These are phyloP conservation scores for Malus hybrid DNA, from an alignment of 331 rosid species.

Conservation along the genomic window DNA sequence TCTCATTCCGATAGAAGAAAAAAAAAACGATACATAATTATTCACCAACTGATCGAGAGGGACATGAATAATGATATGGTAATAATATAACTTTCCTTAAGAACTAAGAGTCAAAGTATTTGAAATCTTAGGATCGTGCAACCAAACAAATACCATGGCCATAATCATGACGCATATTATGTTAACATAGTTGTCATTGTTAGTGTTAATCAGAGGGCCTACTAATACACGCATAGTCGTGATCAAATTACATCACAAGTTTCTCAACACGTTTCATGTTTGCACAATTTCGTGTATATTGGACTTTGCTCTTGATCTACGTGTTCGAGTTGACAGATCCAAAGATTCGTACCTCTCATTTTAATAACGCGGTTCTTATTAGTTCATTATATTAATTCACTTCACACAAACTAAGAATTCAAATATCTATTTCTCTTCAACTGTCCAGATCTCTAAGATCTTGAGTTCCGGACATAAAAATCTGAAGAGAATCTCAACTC, in stretches of 20 bases:
- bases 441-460: too few relatives aligned
- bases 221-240: neutral
- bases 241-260: neutral
- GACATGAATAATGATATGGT: neutral
- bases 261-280: conserved; percentile 7
- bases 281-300: too few relatives aligned
- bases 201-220: neutral
- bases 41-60: neutral
- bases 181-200: neutral
- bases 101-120: conserved; percentile 17
- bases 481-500: too few relatives aligned
- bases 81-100: conserved; percentile 1
- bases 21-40: too few relatives aligned
- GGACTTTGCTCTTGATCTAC: neutral
- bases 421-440: too few relatives aligned
- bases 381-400: too few relatives aligned
- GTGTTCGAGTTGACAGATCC: neutral
- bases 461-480: too few relatives aligned
- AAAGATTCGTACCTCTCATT: too few relatives aligned
- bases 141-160: conserved; percentile 1
- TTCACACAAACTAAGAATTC: too few relatives aligned
- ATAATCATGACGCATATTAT: neutral
- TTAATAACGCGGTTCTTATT: too few relatives aligned
- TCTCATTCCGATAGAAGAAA: too few relatives aligned
- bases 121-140: too few relatives aligned